Percentiles rank a stretch among this genome's conserved stretches.
Conservation (phyloP, 441 rosid genomes). For the Hypseocharis bilobata region DNA sequence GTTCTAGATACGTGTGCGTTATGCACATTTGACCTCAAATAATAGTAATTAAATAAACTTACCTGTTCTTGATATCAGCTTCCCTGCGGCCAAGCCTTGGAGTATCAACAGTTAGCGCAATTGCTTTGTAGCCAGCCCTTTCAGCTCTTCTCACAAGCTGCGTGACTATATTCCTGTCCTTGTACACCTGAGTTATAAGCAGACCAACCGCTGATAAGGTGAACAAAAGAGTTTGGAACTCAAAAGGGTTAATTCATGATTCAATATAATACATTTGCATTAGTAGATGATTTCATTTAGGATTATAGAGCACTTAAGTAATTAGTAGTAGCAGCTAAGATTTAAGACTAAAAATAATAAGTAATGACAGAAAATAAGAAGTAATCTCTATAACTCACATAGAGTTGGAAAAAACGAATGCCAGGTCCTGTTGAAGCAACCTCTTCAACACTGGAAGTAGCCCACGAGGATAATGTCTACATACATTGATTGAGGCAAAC, state of each 20-base stretch:
- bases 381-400: slow-evolving; percentile 40
- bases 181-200: slow-evolving; percentile 42
- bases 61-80: slow-evolving; percentile 92
- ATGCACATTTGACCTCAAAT: background rate
- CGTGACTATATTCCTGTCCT: slow-evolving; percentile 72
- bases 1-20: too few relatives aligned
- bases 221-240: background rate
- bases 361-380: slow-evolving; percentile 3
- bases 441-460: slow-evolving; percentile 91
- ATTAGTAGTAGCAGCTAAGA: too few relatives aligned
- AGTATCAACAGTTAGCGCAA: slow-evolving; percentile 89
- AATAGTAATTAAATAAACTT: background rate
- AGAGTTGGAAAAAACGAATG: slow-evolving; percentile 87
- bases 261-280: too few relatives aligned
- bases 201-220: background rate
- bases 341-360: too few relatives aligned
- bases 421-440: slow-evolving; percentile 93
- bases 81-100: slow-evolving; percentile 98
- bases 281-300: too few relatives aligned
- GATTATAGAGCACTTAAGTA: too few relatives aligned
- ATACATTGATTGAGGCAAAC: background rate
- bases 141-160: slow-evolving; percentile 91
- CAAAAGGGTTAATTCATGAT: too few relatives aligned
- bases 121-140: slow-evolving; percentile 87
- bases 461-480: slow-evolving; percentile 83